Percentiles rank a stretch among this genome's conserved stretches.
These are phyloP conservation scores for Gnomoniopsis sp. DNA, from an alignment of 2,329 filamentous ascomycete genomes.

Conservation along the genomic window DNA sequence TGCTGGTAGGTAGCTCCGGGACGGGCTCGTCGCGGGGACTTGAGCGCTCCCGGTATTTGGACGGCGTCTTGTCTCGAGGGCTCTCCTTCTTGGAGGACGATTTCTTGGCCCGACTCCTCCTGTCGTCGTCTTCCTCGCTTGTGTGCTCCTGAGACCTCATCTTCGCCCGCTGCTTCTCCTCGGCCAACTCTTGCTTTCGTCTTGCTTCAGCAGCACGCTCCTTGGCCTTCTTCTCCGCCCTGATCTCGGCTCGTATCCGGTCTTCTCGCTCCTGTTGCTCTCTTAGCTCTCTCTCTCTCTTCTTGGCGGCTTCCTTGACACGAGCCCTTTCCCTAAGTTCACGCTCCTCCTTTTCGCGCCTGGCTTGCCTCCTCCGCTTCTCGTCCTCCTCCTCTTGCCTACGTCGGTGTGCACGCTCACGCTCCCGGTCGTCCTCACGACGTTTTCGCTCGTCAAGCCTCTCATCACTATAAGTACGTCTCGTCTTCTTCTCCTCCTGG, in stretches of 20 bases:
- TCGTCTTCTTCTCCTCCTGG: slow-evolving; percentile 39
- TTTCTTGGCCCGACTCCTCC: slow-evolving; percentile 25
- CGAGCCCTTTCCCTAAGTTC: slow-evolving; percentile 20
- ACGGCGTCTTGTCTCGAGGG: slow-evolving; percentile 20
- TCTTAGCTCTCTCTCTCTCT: neutral
- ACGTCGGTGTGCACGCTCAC: slow-evolving; percentile 21
- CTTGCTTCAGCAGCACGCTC: slow-evolving; percentile 20
- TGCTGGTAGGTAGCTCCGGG: slow-evolving; percentile 13
- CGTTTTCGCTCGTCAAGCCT: slow-evolving; percentile 24
- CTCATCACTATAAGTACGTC: slow-evolving; percentile 46
- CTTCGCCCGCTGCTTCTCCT: slow-evolving; percentile 26
- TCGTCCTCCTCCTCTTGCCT: slow-evolving; percentile 27
- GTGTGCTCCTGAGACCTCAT: slow-evolving; percentile 25
- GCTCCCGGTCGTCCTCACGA: slow-evolving; percentile 26
- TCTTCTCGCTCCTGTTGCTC: slow-evolving; percentile 1
- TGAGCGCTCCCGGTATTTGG: slow-evolving; percentile 12
- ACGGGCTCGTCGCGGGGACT: slow-evolving; percentile 3
- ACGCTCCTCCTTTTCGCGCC: slow-evolving; percentile 36
- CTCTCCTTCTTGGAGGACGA: slow-evolving; percentile 29
- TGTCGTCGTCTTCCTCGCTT: slow-evolving; percentile 26
- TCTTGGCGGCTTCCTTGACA: slow-evolving; percentile 20
- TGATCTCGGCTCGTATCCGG: neutral
- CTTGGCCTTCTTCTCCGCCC: slow-evolving; percentile 16
- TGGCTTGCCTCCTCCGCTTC: slow-evolving; percentile 19
- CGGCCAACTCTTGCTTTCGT: slow-evolving; percentile 24